Evolutionary conservation across 805 yeast species (phyloP).

Genomic region (Barnettozyma vustinii): DNA sequence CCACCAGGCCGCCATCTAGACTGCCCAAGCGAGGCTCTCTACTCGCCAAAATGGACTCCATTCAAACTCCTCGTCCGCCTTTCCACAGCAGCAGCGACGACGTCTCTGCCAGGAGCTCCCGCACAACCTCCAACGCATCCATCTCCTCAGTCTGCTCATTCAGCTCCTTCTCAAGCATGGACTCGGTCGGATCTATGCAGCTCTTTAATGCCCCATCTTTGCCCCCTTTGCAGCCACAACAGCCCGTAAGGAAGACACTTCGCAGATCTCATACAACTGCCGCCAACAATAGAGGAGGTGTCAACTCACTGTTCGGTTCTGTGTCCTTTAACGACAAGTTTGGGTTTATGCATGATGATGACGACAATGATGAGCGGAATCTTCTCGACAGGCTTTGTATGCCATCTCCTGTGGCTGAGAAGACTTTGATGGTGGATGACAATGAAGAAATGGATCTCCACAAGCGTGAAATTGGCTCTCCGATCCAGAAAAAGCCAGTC

Average conservation of each 20-base stretch:
- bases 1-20: not conserved
- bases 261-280: conserved; percentile 21
- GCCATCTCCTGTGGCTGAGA: conserved; percentile 24
- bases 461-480: conserved; percentile 33
- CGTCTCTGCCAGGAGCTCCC: conserved; percentile 9
- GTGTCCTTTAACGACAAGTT: conserved; percentile 8
- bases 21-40: conserved; percentile 4
- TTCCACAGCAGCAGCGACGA: conserved; percentile 4
- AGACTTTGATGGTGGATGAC: conserved; percentile 8
- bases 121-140: conserved; percentile 22
- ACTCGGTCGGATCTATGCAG: conserved; percentile 7
- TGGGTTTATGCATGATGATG: conserved; percentile 8
- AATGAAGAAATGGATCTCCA: conserved; percentile 12
- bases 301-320: conserved; percentile 13
- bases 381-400: conserved; percentile 22
- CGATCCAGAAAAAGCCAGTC: conserved; percentile 30
- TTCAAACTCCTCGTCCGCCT: conserved; percentile 8
- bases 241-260: conserved; percentile 13
- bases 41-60: conserved; percentile 2
- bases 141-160: conserved; percentile 20
- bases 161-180: conserved; percentile 22
- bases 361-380: conserved; percentile 7
- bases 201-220: conserved; percentile 5
- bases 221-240: conserved; percentile 1
- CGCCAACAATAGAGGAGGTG: not conserved